Percentiles rank a stretch among this genome's conserved stretches.
phyloP scores from a whole-genome alignment of 768 basidiomycete genomes.

The Pleurotus platypus region DNA sequence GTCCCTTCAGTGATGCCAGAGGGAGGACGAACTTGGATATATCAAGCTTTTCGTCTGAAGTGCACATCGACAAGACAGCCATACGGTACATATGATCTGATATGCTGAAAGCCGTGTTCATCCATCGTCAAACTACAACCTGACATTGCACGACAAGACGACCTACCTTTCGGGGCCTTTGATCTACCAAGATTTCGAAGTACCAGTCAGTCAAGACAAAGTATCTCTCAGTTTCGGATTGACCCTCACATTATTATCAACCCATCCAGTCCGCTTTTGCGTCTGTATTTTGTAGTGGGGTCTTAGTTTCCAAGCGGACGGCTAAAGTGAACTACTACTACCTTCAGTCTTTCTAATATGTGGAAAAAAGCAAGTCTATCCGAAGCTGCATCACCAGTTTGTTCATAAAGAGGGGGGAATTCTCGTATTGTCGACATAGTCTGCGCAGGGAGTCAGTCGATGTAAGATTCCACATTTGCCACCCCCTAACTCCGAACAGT shows the following conservation, averaged over 20 bases:
- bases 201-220: background rate
- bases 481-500: no score
- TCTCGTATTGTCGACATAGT: constrained; percentile 27
- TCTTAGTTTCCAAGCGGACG: background rate
- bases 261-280: constrained; percentile 95
- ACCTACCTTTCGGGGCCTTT: constrained; percentile 75
- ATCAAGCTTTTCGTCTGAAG: constrained; percentile 69
- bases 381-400: constrained; percentile 45
- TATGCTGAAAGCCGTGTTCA: constrained; percentile 47
- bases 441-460: constrained; percentile 2
- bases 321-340: constrained; percentile 19
- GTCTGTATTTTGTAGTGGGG: constrained; percentile 45
- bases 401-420: constrained; percentile 58
- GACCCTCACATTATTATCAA: constrained; percentile 65
- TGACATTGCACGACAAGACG: no score
- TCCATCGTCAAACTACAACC: no score
- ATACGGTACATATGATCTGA: constrained; percentile 98
- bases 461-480: no score
- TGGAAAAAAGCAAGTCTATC: constrained; percentile 92
- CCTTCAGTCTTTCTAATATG: constrained; percentile 85
- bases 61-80: constrained; percentile 90
- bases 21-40: constrained; percentile 55
- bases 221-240: background rate
- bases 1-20: no score
- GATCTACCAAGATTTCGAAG: constrained; percentile 48